Evolutionary conservation across 208 protist genomes (phyloP).

Genomic region (Crithidia brevicula): DNA sequence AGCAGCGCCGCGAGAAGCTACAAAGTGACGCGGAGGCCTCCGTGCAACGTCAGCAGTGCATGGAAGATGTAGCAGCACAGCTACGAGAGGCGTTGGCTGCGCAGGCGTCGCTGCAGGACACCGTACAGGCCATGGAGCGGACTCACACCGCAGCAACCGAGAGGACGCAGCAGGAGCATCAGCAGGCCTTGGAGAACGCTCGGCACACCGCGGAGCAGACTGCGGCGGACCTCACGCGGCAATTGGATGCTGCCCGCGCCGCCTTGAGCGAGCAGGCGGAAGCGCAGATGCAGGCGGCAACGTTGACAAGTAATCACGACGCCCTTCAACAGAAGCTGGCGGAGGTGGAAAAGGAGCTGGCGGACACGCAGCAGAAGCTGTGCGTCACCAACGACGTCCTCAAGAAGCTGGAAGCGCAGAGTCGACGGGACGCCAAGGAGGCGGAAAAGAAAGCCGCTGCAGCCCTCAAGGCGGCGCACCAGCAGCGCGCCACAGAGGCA

Average conservation of each 20-base stretch:
- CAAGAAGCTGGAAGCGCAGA: slow-evolving; percentile 16
- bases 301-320: background rate
- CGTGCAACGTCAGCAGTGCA: background rate
- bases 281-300: background rate
- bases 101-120: background rate
- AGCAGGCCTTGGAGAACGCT: slow-evolving; percentile 3
- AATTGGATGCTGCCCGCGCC: slow-evolving; percentile 6
- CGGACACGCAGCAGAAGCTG: background rate
- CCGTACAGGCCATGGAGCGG: background rate
- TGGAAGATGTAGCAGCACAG: slow-evolving; percentile 1
- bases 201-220: background rate
- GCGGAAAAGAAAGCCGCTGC: background rate
- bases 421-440: slow-evolving; percentile 13
- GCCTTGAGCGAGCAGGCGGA: slow-evolving; percentile 6
- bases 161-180: slow-evolving; percentile 2
- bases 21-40: background rate
- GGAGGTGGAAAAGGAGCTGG: slow-evolving; percentile 1
- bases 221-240: background rate
- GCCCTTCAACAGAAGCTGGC: slow-evolving; percentile 5
- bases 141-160: background rate
- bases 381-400: slow-evolving; percentile 2
- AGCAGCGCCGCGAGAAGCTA: background rate
- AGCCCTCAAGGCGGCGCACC: background rate
- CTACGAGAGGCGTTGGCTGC: slow-evolving; percentile 4
- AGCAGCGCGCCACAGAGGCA: background rate